Base-by-base conservation (phyloP, 805 yeast species). In the Deakozyma indianensis region DNA sequence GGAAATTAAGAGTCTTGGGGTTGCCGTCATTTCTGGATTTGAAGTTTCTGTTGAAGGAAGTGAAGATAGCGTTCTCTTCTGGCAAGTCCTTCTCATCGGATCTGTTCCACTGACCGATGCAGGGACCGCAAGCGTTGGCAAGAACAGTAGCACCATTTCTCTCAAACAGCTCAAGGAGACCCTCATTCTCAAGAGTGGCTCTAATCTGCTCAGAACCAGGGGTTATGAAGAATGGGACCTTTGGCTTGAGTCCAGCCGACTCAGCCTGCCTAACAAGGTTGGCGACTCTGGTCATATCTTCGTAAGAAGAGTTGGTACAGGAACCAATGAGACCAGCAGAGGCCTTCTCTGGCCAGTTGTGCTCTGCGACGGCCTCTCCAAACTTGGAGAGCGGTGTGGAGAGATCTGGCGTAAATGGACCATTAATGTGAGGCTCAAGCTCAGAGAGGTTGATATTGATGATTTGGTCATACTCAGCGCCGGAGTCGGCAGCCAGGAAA, bases 31-130 rank as follows among this genome's bases (percentile, higher is more conserved):
- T 92, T 75, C 98, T 84, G 29, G 96, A 85, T 65, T 92, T 81
- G 75, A 90, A 90, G 68, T 90, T 90, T 75, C 98, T 83, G 78
- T 90, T 90, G 76, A 88, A 90, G 11, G 96, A 88, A 3, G 97
- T 87, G 67, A 90, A 88, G 55, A 90, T 92, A 45, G 97, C 84
- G 66, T 87, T 88, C 45, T 72, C 68, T 62, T 78, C 77, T 42
- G 75, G 64, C 41, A 83, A 75, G 61, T 84, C 94, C 53, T 75
- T 73, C 44, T 62, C 60, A 47, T 62, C 67, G 28, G 61, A 54
- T 71, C 97, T 83, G 64, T 92, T 96, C 98, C 98, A 90, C 73
- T 90, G 98, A 48, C 98, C 98, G 62, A 90, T 90, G 72, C 98
- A 90, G 59, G 97, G 98, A 55, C 98, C 98, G 74, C 98, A 90